Conservation (phyloP, 164 flowering plant species). For the Echeveria elegans region DNA sequence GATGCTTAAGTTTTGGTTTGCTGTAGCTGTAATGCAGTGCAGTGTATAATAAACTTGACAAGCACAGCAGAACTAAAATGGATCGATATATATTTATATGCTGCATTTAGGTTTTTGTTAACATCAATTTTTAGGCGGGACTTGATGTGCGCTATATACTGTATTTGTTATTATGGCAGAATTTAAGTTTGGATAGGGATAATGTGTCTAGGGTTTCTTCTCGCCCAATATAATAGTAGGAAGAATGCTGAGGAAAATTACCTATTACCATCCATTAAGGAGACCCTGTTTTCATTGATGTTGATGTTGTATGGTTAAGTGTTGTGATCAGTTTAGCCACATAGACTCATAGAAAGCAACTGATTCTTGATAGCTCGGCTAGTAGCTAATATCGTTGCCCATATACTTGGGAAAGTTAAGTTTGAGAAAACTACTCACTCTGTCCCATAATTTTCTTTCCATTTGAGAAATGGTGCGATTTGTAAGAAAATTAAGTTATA, state of each 20-base stretch:
- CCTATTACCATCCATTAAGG: constrained; percentile 2
- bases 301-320: background rate
- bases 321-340: background rate
- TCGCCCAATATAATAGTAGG: background rate
- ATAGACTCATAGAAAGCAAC: background rate
- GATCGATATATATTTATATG: background rate
- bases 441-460: no score
- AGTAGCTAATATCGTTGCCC: background rate
- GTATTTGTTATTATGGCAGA: background rate
- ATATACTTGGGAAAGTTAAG: background rate
- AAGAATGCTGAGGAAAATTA: background rate
- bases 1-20: no score
- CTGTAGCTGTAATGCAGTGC: background rate
- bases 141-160: background rate
- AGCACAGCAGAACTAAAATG: constrained; percentile 44
- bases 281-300: background rate
- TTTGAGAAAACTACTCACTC: background rate
- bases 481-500: no score
- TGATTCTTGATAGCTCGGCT: background rate
- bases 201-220: background rate
- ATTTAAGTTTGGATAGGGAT: background rate
- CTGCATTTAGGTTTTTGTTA: constrained; percentile 3
- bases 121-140: constrained; percentile 5
- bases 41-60: constrained; percentile 25
- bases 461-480: no score